Conservation (phyloP, 306 rosid genomes). For the Echinosophora koreensis region DNA sequence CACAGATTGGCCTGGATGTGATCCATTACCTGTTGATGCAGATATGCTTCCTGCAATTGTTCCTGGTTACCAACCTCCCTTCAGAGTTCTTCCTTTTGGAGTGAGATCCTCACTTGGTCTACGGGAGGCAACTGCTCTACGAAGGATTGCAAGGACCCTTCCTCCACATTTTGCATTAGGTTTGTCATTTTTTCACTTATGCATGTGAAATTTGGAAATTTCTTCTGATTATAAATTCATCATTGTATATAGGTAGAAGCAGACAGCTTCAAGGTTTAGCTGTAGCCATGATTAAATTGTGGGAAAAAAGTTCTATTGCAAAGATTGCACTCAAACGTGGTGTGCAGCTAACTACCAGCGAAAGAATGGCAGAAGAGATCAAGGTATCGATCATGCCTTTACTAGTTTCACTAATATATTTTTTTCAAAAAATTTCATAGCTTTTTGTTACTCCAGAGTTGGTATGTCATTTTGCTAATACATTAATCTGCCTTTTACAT, state of each 20-base stretch:
- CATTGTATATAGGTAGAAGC: conserved; percentile 73
- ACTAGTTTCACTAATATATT: conserved; percentile 28
- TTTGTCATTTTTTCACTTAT: conserved; percentile 44
- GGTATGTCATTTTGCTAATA: conserved; percentile 19
- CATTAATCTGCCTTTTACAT: neutral
- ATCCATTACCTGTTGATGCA: conserved; percentile 92
- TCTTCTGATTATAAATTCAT: conserved; percentile 41
- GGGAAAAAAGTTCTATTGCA: conserved; percentile 91
- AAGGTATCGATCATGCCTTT: conserved; percentile 66
- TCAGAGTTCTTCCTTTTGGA: conserved; percentile 95
- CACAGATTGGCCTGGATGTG: conserved; percentile 91
- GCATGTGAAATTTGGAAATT: conserved; percentile 36
- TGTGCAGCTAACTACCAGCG: conserved; percentile 95
- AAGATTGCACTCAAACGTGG: conserved; percentile 98
- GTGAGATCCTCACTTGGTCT: conserved; percentile 79
- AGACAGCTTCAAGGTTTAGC: conserved; percentile 97
- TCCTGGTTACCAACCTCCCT: conserved; percentile 88
- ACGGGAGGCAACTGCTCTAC: conserved; percentile 79
- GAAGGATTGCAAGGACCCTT: conserved; percentile 88
- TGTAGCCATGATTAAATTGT: conserved; percentile 77
- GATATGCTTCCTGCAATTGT: conserved; percentile 81
- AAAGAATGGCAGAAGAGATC: conserved; percentile 98
- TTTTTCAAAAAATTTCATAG: neutral
- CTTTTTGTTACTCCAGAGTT: conserved; percentile 24
- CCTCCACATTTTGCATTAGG: conserved; percentile 99